Evolutionary conservation across 2,329 filamentous ascomycete species (phyloP).

Genomic region (Trichoderma koningii): DNA sequence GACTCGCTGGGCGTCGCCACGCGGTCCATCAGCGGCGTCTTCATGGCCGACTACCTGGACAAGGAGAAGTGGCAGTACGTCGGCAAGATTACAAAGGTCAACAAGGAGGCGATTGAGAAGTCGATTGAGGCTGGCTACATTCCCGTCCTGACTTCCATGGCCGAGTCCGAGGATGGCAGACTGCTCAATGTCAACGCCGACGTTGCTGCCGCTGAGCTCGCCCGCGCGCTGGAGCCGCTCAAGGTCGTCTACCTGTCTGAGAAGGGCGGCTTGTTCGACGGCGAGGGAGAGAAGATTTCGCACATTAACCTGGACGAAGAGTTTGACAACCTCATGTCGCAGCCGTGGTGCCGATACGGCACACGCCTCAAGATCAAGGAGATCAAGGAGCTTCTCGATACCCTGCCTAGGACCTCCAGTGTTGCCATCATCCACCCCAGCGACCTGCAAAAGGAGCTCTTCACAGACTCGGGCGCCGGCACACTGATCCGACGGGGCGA

Average conservation of each 20-base stretch:
- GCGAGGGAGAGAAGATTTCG: constrained; percentile 91
- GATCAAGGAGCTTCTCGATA: constrained; percentile 89
- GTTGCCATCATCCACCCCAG: constrained; percentile 97
- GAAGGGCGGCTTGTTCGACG: constrained; percentile 94
- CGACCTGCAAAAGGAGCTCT: constrained; percentile 93
- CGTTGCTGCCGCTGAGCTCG: constrained; percentile 90
- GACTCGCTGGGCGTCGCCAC: constrained; percentile 88
- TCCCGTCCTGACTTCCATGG: constrained; percentile 94
- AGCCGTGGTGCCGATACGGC: constrained; percentile 93
- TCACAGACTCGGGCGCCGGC: constrained; percentile 92
- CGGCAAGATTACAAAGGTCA: constrained; percentile 91
- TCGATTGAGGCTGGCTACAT: constrained; percentile 89
- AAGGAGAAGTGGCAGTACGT: constrained; percentile 96
- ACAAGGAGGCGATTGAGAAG: constrained; percentile 85
- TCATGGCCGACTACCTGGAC: constrained; percentile 91
- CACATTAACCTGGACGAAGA: constrained; percentile 97
- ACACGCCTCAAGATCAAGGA: constrained; percentile 97
- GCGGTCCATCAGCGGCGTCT: constrained; percentile 86
- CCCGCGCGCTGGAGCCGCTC: constrained; percentile 82
- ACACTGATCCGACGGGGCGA: constrained; percentile 90
- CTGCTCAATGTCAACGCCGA: constrained; percentile 98
- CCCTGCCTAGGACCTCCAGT: constrained; percentile 86
- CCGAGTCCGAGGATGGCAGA: constrained; percentile 86
- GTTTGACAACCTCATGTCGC: constrained; percentile 87
- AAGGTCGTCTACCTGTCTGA: constrained; percentile 99